phyloP scores from a whole-genome alignment of 495 filamentous ascomycete species.

The Aspergillus nidulans region DNA sequence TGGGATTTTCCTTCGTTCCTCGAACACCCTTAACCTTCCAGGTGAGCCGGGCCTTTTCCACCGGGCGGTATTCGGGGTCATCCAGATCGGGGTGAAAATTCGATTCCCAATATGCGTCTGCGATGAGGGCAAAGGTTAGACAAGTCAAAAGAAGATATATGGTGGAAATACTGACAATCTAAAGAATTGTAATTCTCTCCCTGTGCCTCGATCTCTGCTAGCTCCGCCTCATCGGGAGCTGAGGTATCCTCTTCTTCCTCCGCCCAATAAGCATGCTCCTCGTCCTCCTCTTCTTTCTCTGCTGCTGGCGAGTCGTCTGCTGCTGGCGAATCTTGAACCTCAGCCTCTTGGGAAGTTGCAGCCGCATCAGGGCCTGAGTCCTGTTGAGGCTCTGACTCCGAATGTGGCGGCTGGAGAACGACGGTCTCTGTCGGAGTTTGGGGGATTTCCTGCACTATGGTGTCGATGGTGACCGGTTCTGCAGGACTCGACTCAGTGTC shows the following conservation, averaged over 20 bases:
- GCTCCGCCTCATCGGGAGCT: conserved; percentile 53
- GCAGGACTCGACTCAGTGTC: conserved; percentile 6
- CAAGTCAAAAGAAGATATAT: conserved; percentile 8
- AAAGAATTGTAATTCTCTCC: conserved; percentile 49
- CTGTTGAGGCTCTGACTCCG: conserved; percentile 1
- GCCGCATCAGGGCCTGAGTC: background rate
- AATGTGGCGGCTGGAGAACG: background rate
- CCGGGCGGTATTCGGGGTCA: conserved; percentile 54
- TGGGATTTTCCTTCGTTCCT: conserved; percentile 57
- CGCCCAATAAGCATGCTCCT: conserved; percentile 35
- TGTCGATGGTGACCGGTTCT: conserved; percentile 9
- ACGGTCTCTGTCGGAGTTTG: conserved; percentile 1
- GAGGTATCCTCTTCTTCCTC: conserved; percentile 54
- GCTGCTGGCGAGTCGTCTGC: background rate
- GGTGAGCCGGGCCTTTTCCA: conserved; percentile 50
- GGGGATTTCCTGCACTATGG: conserved; percentile 1
- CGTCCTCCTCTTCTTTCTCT: conserved; percentile 28
- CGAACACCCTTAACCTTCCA: conserved; percentile 59
- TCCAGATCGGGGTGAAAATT: conserved; percentile 54
- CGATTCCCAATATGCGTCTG: conserved; percentile 57
- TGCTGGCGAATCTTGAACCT: background rate
- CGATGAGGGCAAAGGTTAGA: background rate
- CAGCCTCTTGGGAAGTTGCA: background rate
- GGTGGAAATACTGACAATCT: conserved; percentile 41
- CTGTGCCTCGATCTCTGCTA: conserved; percentile 52